Evolutionary conservation across 2,329 filamentous ascomycete species (phyloP).

Genomic region (Xylariomycetidae sp.): DNA sequence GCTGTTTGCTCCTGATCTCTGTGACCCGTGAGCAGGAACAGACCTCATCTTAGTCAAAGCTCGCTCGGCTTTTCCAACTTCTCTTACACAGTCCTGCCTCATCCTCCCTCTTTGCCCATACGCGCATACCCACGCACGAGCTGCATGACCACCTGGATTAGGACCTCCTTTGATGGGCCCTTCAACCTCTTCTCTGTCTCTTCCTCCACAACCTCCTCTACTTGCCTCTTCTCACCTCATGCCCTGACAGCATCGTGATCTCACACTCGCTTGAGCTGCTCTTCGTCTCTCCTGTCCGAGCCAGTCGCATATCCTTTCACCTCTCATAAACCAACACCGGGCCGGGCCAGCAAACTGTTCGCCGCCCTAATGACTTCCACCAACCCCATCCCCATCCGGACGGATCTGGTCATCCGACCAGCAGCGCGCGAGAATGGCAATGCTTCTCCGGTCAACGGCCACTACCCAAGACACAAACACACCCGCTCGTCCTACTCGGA

Average conservation of each 20-base stretch:
- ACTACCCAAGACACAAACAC: conserved; percentile 47
- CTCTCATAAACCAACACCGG: neutral
- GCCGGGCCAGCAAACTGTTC: neutral
- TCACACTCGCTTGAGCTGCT: neutral
- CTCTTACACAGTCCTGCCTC: neutral
- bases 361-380: conserved; percentile 19
- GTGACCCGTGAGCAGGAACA: neutral
- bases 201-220: neutral
- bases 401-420: conserved; percentile 26
- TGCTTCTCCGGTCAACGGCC: conserved; percentile 20
- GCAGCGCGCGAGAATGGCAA: conserved; percentile 20
- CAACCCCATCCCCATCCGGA: conserved; percentile 28
- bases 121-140: neutral
- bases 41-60: too few species aligned
- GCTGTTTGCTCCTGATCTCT: conserved; percentile 7
- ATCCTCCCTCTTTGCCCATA: too few species aligned
- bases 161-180: neutral
- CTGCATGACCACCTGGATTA: conserved; percentile 3
- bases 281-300: neutral
- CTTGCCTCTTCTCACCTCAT: neutral
- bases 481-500: conserved; percentile 58
- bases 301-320: neutral
- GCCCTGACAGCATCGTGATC: neutral
- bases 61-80: neutral
- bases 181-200: neutral